Evolutionary conservation across 768 basidiomycete genomes (phyloP).

Genomic region (Hemileccinum rubropunctum): DNA sequence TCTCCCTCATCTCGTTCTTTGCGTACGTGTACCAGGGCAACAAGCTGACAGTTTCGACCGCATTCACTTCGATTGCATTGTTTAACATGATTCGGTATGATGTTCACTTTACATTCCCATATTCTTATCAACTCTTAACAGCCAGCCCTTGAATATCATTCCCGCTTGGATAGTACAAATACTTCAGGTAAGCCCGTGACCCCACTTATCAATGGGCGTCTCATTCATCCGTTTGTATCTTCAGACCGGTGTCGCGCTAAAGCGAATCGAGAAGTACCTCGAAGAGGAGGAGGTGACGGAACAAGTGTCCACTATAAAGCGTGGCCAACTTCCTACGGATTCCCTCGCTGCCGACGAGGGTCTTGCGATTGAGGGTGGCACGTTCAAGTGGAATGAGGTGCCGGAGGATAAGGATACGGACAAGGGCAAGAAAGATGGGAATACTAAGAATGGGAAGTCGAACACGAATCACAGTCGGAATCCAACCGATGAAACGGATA

Average conservation of each 20-base stretch:
- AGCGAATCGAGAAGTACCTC: constrained; percentile 59
- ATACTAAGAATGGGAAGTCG: not conserved
- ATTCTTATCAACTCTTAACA: constrained; percentile 18
- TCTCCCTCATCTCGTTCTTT: constrained; percentile 80
- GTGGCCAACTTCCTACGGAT: constrained; percentile 20
- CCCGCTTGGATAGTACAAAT: constrained; percentile 79
- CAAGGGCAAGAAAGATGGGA: constrained; percentile 19
- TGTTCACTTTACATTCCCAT: not conserved
- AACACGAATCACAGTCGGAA: not conserved
- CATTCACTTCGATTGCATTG: constrained; percentile 86
- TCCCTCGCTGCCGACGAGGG: constrained; percentile 28
- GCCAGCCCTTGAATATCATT: constrained; percentile 73
- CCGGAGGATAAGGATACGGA: constrained; percentile 32
- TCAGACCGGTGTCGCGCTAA: constrained; percentile 53
- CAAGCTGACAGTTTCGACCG: constrained; percentile 71
- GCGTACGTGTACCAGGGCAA: constrained; percentile 70
- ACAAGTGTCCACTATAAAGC: constrained; percentile 58
- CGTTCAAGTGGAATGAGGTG: constrained; percentile 57
- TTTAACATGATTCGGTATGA: constrained; percentile 79
- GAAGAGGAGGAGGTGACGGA: constrained; percentile 61
- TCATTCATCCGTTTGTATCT: not conserved
- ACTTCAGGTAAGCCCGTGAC: constrained; percentile 43
- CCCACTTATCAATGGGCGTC: no score
- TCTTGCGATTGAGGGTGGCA: constrained; percentile 49
- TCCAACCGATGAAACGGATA: constrained; percentile 8